phyloP scores from a whole-genome alignment of 352 stramenopile genomes.

The Globisporangium apiculatum region DNA sequence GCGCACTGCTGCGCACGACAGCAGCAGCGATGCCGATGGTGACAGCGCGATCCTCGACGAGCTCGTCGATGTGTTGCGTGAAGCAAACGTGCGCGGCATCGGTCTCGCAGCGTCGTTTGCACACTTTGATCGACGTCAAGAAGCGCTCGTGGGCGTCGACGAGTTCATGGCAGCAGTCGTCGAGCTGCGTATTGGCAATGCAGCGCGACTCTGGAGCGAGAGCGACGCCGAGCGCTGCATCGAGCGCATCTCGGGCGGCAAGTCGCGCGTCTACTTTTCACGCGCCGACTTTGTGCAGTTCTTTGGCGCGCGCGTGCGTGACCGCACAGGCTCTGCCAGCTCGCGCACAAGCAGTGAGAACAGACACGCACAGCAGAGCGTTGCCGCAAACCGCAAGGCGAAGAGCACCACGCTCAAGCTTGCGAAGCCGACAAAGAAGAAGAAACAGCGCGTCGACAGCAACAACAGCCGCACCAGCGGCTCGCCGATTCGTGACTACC shows the following conservation, averaged over 20 bases:
- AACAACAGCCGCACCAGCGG: neutral
- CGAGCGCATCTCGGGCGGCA: slow-evolving; percentile 20
- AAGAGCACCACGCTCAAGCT: neutral
- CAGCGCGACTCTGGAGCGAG: slow-evolving; percentile 25
- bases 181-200: slow-evolving; percentile 23
- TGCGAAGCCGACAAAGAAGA: neutral
- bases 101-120: slow-evolving; percentile 39
- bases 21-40: neutral
- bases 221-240: slow-evolving; percentile 44
- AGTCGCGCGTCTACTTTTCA: slow-evolving; percentile 45
- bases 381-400: neutral
- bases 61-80: slow-evolving; percentile 39
- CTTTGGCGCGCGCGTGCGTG: slow-evolving; percentile 12
- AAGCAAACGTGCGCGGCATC: slow-evolving; percentile 42
- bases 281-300: slow-evolving; percentile 47
- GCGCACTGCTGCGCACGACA: neutral
- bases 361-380: neutral
- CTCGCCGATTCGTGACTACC: slow-evolving; percentile 4
- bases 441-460: neutral
- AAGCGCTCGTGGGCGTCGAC: slow-evolving; percentile 39
- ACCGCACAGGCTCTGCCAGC: neutral
- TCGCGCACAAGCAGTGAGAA: neutral
- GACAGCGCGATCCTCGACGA: slow-evolving; percentile 17
- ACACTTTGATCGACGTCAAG: slow-evolving; percentile 44
- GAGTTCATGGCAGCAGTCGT: slow-evolving; percentile 45